Percentiles rank a stretch among this genome's conserved stretches.
Evolutionary conservation across 1,139 yeast species (phyloP).

Genomic region (Ogataea hybrid): DNA sequence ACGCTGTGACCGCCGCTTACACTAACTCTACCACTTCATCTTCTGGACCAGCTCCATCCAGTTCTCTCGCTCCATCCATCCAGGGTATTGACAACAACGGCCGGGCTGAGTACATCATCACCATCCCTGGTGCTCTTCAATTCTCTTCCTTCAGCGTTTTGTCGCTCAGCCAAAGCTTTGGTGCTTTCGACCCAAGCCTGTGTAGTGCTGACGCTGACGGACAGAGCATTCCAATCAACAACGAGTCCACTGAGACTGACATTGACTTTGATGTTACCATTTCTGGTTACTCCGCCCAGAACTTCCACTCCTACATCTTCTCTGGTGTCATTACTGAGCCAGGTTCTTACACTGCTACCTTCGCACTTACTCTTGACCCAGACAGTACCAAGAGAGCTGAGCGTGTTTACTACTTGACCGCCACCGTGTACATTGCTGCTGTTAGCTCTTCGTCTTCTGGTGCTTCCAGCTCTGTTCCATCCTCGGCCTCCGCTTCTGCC

Average conservation of each 20-base stretch:
- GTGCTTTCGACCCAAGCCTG: constrained; percentile 12
- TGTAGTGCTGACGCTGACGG: constrained; percentile 5
- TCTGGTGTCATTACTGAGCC: constrained; percentile 10
- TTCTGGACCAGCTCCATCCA: constrained; percentile 9
- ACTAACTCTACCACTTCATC: constrained; percentile 18
- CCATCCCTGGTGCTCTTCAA: constrained; percentile 19
- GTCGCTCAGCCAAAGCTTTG: constrained; percentile 19
- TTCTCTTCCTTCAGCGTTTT: constrained; percentile 18
- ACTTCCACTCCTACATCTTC: constrained; percentile 4
- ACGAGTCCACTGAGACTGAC: constrained; percentile 16
- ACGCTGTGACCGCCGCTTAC: constrained; percentile 19
- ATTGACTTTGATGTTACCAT: constrained; percentile 17
- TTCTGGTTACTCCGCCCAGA: constrained; percentile 8
- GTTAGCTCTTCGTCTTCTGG: constrained; percentile 16
- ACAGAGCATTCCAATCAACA: constrained; percentile 9
- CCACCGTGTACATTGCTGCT: constrained; percentile 17
- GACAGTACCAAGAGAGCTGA: constrained; percentile 22
- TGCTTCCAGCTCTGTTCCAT: constrained; percentile 4
- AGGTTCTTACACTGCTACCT: constrained; percentile 20
- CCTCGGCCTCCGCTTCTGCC: constrained; percentile 1
- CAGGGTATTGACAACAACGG: constrained; percentile 17
- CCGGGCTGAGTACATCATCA: constrained; percentile 21
- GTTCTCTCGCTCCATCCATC: constrained; percentile 19
- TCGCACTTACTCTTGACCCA: constrained; percentile 21
- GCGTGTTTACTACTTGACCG: constrained; percentile 24